phyloP scores from a whole-genome alignment of 768 basidiomycete genomes.

The Macrolepiota fuliginosa region DNA sequence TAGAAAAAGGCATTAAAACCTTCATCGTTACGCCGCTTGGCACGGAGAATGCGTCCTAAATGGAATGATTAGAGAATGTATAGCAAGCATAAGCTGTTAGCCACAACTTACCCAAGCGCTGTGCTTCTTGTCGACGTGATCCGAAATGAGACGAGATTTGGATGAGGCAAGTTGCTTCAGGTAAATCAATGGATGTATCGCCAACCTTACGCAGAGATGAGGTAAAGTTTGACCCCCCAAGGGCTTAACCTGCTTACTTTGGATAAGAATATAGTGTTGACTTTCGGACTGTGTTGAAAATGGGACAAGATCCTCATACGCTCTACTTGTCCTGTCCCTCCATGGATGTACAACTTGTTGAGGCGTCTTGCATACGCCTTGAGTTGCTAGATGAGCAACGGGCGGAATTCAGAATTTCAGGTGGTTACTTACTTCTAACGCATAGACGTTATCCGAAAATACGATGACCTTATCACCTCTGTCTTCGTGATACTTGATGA shows the following conservation, averaged over 20 bases:
- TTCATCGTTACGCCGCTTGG: slow-evolving; percentile 97
- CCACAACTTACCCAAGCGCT: slow-evolving; percentile 71
- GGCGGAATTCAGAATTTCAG: neutral
- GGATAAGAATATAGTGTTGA: slow-evolving; percentile 98
- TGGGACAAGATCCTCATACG: slow-evolving; percentile 92
- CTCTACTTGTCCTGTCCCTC: slow-evolving; percentile 91
- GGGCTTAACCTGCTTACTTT: slow-evolving; percentile 53
- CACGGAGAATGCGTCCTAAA: slow-evolving; percentile 90
- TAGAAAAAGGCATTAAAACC: slow-evolving; percentile 99
- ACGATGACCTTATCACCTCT: slow-evolving; percentile 99
- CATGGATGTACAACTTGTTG: slow-evolving; percentile 93
- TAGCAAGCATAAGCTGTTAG: slow-evolving; percentile 5
- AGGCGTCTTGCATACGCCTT: slow-evolving; percentile 93
- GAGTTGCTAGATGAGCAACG: slow-evolving; percentile 1
- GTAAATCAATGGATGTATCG: slow-evolving; percentile 97
- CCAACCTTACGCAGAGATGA: slow-evolving; percentile 60
- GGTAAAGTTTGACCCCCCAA: neutral
- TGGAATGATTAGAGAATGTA: slow-evolving; percentile 9
- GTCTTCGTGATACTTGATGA: slow-evolving; percentile 97
- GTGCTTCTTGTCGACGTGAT: slow-evolving; percentile 96
- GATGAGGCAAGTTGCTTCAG: slow-evolving; percentile 98
- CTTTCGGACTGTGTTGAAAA: slow-evolving; percentile 93
- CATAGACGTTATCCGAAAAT: slow-evolving; percentile 98
- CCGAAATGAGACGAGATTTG: slow-evolving; percentile 99
- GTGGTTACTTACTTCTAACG: slow-evolving; percentile 75